Conservation (phyloP, 495 filamentous ascomycete species). For the Penicillium pulvis region DNA sequence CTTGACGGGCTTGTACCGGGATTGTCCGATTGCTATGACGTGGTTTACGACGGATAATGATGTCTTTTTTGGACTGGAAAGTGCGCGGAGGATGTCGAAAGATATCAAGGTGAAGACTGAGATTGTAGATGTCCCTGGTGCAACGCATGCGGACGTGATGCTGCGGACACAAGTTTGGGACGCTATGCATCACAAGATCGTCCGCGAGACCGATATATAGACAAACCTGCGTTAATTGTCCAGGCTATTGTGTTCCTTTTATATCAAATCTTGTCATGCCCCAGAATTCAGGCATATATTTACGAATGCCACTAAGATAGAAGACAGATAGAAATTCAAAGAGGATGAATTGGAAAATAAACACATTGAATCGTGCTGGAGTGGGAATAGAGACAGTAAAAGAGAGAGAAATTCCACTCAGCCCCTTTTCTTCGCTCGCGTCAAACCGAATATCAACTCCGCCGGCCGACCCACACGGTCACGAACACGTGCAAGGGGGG, state of each 20-base stretch:
- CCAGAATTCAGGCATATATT: not conserved
- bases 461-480: slow-evolving; percentile 47
- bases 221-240: not conserved
- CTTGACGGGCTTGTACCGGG: slow-evolving; percentile 3
- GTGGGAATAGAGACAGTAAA: slow-evolving; percentile 53
- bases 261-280: not conserved
- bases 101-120: slow-evolving; percentile 5
- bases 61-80: slow-evolving; percentile 11
- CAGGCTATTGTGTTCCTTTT: not conserved
- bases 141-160: slow-evolving; percentile 10
- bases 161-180: slow-evolving; percentile 17
- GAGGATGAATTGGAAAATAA: slow-evolving; percentile 36
- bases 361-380: slow-evolving; percentile 52
- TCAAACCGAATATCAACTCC: slow-evolving; percentile 55
- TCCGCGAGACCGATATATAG: not conserved
- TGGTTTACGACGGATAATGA: slow-evolving; percentile 9
- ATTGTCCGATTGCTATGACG: slow-evolving; percentile 7
- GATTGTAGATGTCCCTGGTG: slow-evolving; percentile 8
- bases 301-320: not conserved
- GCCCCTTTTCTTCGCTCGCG: slow-evolving; percentile 49
- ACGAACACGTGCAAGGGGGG: slow-evolving; percentile 40
- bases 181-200: slow-evolving; percentile 4
- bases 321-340: slow-evolving; percentile 8
- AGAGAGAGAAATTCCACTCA: slow-evolving; percentile 54
- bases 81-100: not conserved